Conservation (phyloP, 495 filamentous ascomycete species). For the Penicillium pancosmium region DNA sequence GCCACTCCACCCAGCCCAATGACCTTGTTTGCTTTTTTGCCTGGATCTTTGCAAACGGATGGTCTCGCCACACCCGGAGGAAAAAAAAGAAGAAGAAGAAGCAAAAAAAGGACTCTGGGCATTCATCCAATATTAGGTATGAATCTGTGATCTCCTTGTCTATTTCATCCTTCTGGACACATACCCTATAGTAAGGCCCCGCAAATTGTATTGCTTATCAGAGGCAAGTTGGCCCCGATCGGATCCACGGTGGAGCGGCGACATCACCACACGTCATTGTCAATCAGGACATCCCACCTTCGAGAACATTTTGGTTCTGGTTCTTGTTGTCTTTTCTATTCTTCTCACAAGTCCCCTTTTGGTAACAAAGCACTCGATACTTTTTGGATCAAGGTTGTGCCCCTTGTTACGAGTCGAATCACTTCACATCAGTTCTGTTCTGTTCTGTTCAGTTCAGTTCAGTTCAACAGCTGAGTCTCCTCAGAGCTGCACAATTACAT, state of each 20-base stretch:
- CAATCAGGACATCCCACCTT: constrained; percentile 18
- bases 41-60: background rate
- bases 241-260: constrained; percentile 33
- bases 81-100: background rate
- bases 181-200: background rate
- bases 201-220: constrained; percentile 19
- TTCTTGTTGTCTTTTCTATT: background rate
- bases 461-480: background rate
- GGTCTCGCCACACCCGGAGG: background rate
- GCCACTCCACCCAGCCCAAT: background rate
- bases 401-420: constrained; percentile 4
- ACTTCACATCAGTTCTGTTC: background rate
- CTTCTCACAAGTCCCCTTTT: background rate
- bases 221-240: constrained; percentile 19
- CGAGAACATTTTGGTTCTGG: background rate
- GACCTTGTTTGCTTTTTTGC: background rate
- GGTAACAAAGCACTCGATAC: constrained; percentile 8
- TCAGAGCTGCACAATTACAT: background rate
- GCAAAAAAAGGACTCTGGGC: background rate
- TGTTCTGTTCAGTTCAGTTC: background rate
- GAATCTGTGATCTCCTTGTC: no score
- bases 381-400: constrained; percentile 8
- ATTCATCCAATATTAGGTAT: background rate
- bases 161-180: background rate
- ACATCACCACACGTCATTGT: constrained; percentile 27